Evolutionary conservation across 2,329 filamentous ascomycete genomes (phyloP).

Genomic region (Penicillium aurantiogriseum): DNA sequence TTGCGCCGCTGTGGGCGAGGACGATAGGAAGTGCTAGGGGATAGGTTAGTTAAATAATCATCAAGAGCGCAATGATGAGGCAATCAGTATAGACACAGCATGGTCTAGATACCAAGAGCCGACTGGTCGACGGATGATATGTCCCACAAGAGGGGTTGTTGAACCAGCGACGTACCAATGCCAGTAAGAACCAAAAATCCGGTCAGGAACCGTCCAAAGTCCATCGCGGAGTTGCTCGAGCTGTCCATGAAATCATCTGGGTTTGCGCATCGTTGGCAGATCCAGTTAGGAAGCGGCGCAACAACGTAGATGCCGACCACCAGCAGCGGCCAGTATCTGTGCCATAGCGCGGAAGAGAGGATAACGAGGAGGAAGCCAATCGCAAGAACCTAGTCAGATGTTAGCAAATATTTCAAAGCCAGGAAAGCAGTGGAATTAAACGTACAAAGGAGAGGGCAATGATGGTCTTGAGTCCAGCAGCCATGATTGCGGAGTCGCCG

Average conservation of each 20-base stretch:
- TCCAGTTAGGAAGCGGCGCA: constrained; percentile 94
- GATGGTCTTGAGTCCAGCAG: constrained; percentile 96
- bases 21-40: constrained; percentile 76
- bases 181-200: constrained; percentile 98
- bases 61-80: background rate
- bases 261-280: constrained; percentile 82
- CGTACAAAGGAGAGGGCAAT: constrained; percentile 95
- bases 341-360: constrained; percentile 91
- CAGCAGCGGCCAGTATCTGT: constrained; percentile 90
- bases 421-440: background rate
- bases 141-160: constrained; percentile 2
- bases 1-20: constrained; percentile 82
- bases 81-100: background rate
- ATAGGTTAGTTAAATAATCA: constrained; percentile 13
- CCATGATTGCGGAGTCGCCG: constrained; percentile 45
- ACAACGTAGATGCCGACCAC: constrained; percentile 95
- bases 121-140: background rate
- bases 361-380: constrained; percentile 99
- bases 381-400: constrained; percentile 68
- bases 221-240: constrained; percentile 78
- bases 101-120: background rate
- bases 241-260: constrained; percentile 94
- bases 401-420: constrained; percentile 3
- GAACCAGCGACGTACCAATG: constrained; percentile 66
- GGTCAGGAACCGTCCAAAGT: constrained; percentile 90